phyloP scores from a whole-genome alignment of 805 yeast genomes.

The Candida berthetii region DNA sequence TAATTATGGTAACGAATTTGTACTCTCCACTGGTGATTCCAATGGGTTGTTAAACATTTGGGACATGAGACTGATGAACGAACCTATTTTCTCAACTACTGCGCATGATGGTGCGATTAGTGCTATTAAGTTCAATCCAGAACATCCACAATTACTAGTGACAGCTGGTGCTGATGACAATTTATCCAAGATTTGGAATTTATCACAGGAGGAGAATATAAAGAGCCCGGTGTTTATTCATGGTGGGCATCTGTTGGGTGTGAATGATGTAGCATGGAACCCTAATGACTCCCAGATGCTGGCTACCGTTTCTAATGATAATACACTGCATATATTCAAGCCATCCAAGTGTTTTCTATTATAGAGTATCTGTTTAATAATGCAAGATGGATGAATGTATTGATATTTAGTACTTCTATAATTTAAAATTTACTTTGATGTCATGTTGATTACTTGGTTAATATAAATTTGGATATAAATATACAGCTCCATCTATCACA shows the following conservation, averaged over 20 bases:
- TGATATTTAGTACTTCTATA: no score
- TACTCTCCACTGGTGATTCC: conserved; percentile 64
- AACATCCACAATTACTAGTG: conserved; percentile 46
- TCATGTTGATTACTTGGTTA: no score
- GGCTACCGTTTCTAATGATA: conserved; percentile 79
- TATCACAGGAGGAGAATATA: conserved; percentile 23
- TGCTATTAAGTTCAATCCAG: conserved; percentile 69
- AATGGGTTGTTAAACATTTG: conserved; percentile 50
- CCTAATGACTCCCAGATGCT: conserved; percentile 62
- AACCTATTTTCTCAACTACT: conserved; percentile 23
- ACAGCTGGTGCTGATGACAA: conserved; percentile 62
- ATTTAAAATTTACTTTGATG: no score
- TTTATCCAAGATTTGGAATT: conserved; percentile 57
- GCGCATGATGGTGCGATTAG: conserved; percentile 54
- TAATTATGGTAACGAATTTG: conserved; percentile 47
- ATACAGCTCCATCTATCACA: no score
- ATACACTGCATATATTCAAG: conserved; percentile 82
- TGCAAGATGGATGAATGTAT: no score
- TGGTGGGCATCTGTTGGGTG: conserved; percentile 84
- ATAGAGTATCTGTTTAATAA: background rate
- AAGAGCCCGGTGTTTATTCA: conserved; percentile 51
- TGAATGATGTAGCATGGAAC: conserved; percentile 83
- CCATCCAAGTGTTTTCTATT: conserved; percentile 33
- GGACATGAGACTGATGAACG: conserved; percentile 51
- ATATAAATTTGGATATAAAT: no score